Evolutionary conservation across 2,329 filamentous ascomycete species (phyloP), one percentile per base, ranked within the genome.

Genomic region (Calonectria henricotiae): DNA sequence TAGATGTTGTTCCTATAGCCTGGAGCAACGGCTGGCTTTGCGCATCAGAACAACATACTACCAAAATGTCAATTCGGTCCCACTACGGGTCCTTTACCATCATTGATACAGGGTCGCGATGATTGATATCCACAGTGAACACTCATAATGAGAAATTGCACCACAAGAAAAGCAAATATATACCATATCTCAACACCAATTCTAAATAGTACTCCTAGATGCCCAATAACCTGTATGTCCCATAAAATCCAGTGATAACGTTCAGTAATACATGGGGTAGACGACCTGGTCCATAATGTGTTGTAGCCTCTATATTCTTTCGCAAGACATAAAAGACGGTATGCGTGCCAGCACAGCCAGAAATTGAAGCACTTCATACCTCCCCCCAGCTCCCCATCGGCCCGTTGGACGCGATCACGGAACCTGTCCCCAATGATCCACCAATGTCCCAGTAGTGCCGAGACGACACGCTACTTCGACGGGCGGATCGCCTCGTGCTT

Each of bases 391-490:
- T 91, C 17, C 93, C 93, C 86, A 93, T 90, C 9, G 89, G 89
- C 1, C 91, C 92, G 44, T 88, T 89, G 58, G 89, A 88, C 2
- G 89, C 90, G 80, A 93, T 89, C 71, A 91, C 86, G 73, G 91
- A 93, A 4, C 92, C 92, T 66, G 93, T 95, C 2, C 93, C 93
- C 27, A 94, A 88, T 76, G 91, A 95, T 6, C 91, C 93, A 30
- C 94, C 94, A 74, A 98, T 90, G 80, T 98, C 95, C 95, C 95
- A 98, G 81, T 97, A 98, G 80, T 97, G 94, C 64, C 94, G 86
- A 54, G 91, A 94, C 51, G 93, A 95, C 39, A 90, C 88, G 73
- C 90, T 92, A 76, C 90, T 93, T 63, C 89, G 86, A 77, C 88
- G 87, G 44, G 90, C 91, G 39, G 90, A 94, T 75, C 92, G 90